Evolutionary conservation across 192 early-diverging fungal species (phyloP), one percentile per base, ranked within the genome.

Genomic region (Rhizoclosmatium sp.): DNA sequence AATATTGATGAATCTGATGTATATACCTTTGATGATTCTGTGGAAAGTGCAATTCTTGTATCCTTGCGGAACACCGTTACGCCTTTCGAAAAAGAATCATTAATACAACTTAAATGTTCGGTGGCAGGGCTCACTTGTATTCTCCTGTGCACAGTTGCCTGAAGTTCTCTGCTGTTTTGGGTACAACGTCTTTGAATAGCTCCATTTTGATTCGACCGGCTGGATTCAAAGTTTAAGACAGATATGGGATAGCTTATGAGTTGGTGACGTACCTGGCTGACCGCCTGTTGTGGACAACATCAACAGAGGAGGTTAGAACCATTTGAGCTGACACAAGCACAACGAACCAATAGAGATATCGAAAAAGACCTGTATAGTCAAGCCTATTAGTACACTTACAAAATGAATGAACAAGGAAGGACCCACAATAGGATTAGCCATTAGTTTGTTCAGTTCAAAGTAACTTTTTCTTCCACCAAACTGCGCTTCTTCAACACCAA

Each of bases 91-190:
- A 64, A 45, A 23, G 5, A 47, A 49, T 9, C 16, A 1, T 31
- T 2, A 47, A 16, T 45, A 12, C 51, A 54, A 54, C 51, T 7
- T 54, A 0, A 54, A 0, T 16, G 0, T 1, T 16, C 51, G 16
- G 51, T 12, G 0, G 51, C 1, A 82, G 41, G 16, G 21, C 71
- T 39, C 46, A 84, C 84, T 82, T 85, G 87, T 90, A 93, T 88
- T 97, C 96, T 59, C 96, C 96, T 39, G 95, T 96, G 78, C 96
- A 97, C 9, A 97, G 75, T 84, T 97, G 96, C 73, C 94, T 89
- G 85, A 98, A 98, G 92, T 99, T 99, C 83, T 99, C 94, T 47
- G 92, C 92, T n/a, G 96, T 97, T 89, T 92, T 93, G 81, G 97
- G 97, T 21, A 93, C 92, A 47, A 92, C 90, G 76, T 98, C 92